phyloP scores from a whole-genome alignment of 208 protist genomes.

The Histomonas meleagridis region DNA sequence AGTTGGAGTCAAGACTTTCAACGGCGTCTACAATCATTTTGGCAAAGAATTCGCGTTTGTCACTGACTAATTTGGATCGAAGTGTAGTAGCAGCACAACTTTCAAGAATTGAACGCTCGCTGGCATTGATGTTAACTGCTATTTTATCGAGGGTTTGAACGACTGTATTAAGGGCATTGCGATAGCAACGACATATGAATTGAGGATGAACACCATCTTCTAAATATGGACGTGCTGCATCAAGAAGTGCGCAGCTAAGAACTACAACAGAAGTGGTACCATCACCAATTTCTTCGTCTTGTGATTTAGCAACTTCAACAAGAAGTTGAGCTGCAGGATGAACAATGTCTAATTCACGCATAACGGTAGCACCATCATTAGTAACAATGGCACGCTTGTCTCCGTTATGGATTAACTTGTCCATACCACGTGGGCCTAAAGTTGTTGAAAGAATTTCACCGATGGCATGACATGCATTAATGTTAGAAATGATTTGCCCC shows the following conservation, averaged over 20 bases:
- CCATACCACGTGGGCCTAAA: slow-evolving; percentile 96
- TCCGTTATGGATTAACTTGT: slow-evolving; percentile 89
- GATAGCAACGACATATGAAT: slow-evolving; percentile 84
- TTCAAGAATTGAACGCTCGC: slow-evolving; percentile 57
- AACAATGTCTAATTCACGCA: slow-evolving; percentile 97
- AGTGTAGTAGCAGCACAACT: slow-evolving; percentile 92
- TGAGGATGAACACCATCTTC: slow-evolving; percentile 98
- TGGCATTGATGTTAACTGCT: slow-evolving; percentile 65
- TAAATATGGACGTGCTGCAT: slow-evolving; percentile 86
- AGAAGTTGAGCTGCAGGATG: slow-evolving; percentile 95
- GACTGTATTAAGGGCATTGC: slow-evolving; percentile 50
- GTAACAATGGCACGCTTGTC: slow-evolving; percentile 78
- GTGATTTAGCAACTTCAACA: slow-evolving; percentile 95
- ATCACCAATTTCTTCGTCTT: slow-evolving; percentile 91
- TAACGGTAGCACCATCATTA: slow-evolving; percentile 99
- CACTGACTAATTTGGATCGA: slow-evolving; percentile 96
- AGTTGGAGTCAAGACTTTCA: slow-evolving; percentile 64
- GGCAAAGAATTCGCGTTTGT: slow-evolving; percentile 81
- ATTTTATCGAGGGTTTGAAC: slow-evolving; percentile 69
- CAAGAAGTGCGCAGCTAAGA: slow-evolving; percentile 90
- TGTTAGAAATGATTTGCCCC: slow-evolving; percentile 97
- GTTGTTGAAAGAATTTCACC: slow-evolving; percentile 74
- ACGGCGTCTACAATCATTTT: slow-evolving; percentile 96
- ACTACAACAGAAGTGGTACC: slow-evolving; percentile 99
- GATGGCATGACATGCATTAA: slow-evolving; percentile 88